Evolutionary conservation across 371 early-diverging fungal genomes (phyloP).

Genomic region (Choanephora cucurbitarum): DNA sequence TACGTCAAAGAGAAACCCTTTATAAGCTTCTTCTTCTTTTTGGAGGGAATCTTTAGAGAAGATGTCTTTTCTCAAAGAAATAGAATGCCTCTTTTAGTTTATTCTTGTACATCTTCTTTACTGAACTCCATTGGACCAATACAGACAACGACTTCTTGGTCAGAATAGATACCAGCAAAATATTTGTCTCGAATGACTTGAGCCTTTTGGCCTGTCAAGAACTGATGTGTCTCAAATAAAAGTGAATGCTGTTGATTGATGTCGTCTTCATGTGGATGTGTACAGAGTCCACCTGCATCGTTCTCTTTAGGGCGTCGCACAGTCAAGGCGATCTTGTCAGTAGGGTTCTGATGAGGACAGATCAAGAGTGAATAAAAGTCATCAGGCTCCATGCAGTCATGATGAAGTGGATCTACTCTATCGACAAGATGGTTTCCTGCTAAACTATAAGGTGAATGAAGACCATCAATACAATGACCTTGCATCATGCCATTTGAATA

Average conservation of each 20-base stretch:
- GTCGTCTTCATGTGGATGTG: slow-evolving; percentile 16
- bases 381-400: slow-evolving; percentile 29
- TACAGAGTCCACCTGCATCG: slow-evolving; percentile 17
- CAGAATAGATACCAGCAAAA: background rate
- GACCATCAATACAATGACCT: slow-evolving; percentile 14
- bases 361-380: slow-evolving; percentile 21
- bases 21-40: too few species aligned
- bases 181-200: slow-evolving; percentile 9
- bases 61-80: too few species aligned
- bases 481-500: slow-evolving; percentile 15
- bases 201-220: slow-evolving; percentile 16
- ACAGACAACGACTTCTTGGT: slow-evolving; percentile 10
- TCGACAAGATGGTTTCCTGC: slow-evolving; percentile 15
- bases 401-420: slow-evolving; percentile 19
- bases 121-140: slow-evolving; percentile 14
- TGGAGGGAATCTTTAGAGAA: too few species aligned
- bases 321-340: slow-evolving; percentile 3
- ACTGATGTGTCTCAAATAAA: slow-evolving; percentile 18
- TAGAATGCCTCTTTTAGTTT: too few species aligned
- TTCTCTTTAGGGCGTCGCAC: slow-evolving; percentile 18
- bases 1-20: too few species aligned
- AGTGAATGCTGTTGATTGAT: slow-evolving; percentile 11
- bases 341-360: background rate
- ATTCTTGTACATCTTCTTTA: background rate
- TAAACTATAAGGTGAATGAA: slow-evolving; percentile 10